Evolutionary conservation across 495 filamentous ascomycete genomes (phyloP), one percentile per base, ranked within the genome.

Genomic region (Bryoglossum gracile): DNA sequence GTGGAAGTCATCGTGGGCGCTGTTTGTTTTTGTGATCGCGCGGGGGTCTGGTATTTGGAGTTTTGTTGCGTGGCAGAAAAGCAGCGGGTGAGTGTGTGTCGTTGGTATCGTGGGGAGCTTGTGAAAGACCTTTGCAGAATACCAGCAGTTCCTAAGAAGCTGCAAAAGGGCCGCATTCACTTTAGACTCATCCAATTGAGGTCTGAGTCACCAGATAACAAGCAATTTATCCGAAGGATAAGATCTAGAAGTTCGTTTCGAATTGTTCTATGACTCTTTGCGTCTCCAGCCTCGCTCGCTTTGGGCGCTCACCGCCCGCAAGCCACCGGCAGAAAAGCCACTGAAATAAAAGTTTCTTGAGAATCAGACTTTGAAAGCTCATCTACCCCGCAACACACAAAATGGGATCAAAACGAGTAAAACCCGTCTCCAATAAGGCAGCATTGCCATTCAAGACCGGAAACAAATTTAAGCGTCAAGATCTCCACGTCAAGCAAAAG

Each of bases 391-490:
- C 46, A 53, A 48, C 21, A 47, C 17, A 36, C 34, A 56, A 24
- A 46, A 70, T 70, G 68, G 65, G 59, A 16, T 68, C 67, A 4
- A 68, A 68, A 55, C 63, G 63, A 46, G 50, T 61, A 57, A 66
- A 61, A 25, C 59, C 60, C 1, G 36, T 53, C 9, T 66, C 65
- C 5, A 26, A 58, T 4, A 69, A 68, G 48, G 63, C 65, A 6
- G 35, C 57, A 10, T 49, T 68, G 40, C 63, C 63, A 2, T 66
- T 67, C 51, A 66, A 62, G 34, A 60, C 62, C 2, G 51, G 43
- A 24, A 96, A 96, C 66, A 95, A 94, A 65, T 64, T 83, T 25
- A 80, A 76, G 53, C 75, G 91, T 16, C 75, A 92, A 64, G 65
- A 78, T 51, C 70, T 87, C 41, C 84, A 90, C 60, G 74, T 91